phyloP scores from a whole-genome alignment of 1,284 basidiomycete genomes.

The Chalciporus sp. region DNA sequence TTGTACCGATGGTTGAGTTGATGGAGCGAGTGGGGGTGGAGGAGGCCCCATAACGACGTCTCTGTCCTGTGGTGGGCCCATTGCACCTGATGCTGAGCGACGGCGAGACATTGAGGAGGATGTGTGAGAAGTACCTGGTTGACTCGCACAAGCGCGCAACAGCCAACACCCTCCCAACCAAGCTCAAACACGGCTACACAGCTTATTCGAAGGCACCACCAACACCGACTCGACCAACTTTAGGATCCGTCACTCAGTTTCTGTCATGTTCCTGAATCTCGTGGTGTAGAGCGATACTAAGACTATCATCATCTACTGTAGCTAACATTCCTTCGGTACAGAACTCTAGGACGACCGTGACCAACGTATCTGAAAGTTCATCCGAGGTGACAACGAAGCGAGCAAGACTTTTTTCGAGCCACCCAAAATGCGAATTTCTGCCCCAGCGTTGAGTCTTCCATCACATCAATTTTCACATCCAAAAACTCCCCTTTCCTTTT shows the following conservation, averaged over 20 bases:
- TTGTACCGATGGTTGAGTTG: conserved; percentile 25
- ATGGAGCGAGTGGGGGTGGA: conserved; percentile 38
- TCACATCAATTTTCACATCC: conserved; percentile 22
- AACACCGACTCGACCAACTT: conserved; percentile 13
- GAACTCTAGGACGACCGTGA: too few relatives aligned
- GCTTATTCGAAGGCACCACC: conserved; percentile 10
- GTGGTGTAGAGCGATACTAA: not conserved
- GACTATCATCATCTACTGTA: not conserved
- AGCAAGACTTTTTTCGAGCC: not conserved
- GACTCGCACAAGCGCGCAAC: conserved; percentile 21
- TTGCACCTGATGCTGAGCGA: conserved; percentile 25
- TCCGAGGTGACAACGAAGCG: not conserved
- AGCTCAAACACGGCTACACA: conserved; percentile 38
- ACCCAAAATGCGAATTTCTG: conserved; percentile 15
- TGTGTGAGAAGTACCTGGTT: conserved; percentile 29
- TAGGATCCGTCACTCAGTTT: not conserved
- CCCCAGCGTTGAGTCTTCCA: conserved; percentile 27
- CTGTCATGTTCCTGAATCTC: not conserved
- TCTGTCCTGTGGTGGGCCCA: conserved; percentile 30
- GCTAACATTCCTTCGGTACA: not conserved
- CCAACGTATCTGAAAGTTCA: not conserved
- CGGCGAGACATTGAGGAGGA: conserved; percentile 18
- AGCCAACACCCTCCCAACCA: conserved; percentile 24
- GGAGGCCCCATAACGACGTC: conserved; percentile 56
- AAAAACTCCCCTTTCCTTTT: conserved; percentile 21